Conservation (phyloP, 1,139 yeast genomes). For the Hansenula lynferdii region DNA sequence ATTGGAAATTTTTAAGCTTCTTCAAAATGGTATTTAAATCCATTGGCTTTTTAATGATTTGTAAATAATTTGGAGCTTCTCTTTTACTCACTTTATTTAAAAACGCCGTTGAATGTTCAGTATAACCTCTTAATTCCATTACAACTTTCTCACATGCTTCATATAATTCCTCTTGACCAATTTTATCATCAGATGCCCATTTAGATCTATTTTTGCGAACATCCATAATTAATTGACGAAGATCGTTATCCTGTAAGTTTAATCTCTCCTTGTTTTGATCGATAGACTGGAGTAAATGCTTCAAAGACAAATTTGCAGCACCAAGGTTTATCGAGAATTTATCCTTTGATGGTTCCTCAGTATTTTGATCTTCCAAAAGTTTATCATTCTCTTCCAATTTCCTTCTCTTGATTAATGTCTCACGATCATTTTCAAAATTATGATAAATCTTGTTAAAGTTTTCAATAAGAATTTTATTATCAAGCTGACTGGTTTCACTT, state of each 20-base stretch:
- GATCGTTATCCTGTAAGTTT: constrained; percentile 73
- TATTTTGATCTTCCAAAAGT: constrained; percentile 40
- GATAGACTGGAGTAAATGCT: constrained; percentile 73
- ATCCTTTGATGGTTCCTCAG: constrained; percentile 16
- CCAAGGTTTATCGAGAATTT: constrained; percentile 53
- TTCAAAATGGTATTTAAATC: constrained; percentile 93
- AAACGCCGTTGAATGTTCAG: constrained; percentile 96
- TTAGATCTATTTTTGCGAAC: constrained; percentile 93
- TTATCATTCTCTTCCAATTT: constrained; percentile 79
- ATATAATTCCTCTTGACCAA: constrained; percentile 96
- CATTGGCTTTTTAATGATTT: constrained; percentile 91
- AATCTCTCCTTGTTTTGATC: constrained; percentile 74
- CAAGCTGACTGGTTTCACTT: constrained; percentile 16
- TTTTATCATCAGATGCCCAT: constrained; percentile 92
- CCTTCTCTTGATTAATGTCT: constrained; percentile 69
- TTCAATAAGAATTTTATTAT: constrained; percentile 30
- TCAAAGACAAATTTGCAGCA: constrained; percentile 76
- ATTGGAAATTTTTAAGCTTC: constrained; percentile 76
- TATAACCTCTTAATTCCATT: constrained; percentile 80
- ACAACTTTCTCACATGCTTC: constrained; percentile 98
- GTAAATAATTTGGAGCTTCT: constrained; percentile 95
- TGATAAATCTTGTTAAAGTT: constrained; percentile 67
- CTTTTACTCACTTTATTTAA: constrained; percentile 91
- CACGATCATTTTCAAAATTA: constrained; percentile 78
- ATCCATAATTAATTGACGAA: constrained; percentile 81